A percentile compares a stretch with the other conserved stretches of the same genome.
Conservation (phyloP, 768 basidiomycete genomes). For the Tulasnella sp. region DNA sequence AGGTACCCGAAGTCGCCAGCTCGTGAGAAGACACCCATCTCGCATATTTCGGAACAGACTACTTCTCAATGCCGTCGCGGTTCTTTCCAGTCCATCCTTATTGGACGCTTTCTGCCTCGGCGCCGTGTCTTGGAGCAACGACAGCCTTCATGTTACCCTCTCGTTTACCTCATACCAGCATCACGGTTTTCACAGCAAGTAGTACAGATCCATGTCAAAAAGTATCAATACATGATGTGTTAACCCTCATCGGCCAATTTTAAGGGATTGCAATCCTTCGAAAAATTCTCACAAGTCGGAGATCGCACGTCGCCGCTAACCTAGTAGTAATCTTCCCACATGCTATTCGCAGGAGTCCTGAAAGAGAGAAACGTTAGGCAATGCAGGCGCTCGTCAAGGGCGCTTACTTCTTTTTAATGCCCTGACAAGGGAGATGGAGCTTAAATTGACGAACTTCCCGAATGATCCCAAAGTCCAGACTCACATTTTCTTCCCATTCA, state of each 20-base stretch:
- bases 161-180: not conserved
- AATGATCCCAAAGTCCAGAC: not conserved
- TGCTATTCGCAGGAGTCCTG: not conserved
- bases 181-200: not conserved
- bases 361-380: not conserved
- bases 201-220: not conserved
- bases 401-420: not conserved
- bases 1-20: too few relatives aligned
- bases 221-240: not conserved
- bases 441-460: not conserved
- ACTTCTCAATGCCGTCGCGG: not conserved
- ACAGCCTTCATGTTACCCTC: not conserved
- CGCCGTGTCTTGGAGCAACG: not conserved
- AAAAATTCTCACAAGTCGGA: not conserved
- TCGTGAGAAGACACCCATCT: too few relatives aligned
- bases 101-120: not conserved
- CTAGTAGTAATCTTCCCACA: not conserved
- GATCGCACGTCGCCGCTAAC: not conserved
- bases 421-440: not conserved
- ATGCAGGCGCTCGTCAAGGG: not conserved
- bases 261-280: too few relatives aligned
- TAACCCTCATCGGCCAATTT: too few relatives aligned
- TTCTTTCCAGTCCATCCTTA: not conserved
- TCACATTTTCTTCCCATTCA: constrained; percentile 9
- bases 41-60: too few relatives aligned